Evolutionary conservation across 805 yeast species (phyloP).

Genomic region (Isabelozyma gotoi): DNA sequence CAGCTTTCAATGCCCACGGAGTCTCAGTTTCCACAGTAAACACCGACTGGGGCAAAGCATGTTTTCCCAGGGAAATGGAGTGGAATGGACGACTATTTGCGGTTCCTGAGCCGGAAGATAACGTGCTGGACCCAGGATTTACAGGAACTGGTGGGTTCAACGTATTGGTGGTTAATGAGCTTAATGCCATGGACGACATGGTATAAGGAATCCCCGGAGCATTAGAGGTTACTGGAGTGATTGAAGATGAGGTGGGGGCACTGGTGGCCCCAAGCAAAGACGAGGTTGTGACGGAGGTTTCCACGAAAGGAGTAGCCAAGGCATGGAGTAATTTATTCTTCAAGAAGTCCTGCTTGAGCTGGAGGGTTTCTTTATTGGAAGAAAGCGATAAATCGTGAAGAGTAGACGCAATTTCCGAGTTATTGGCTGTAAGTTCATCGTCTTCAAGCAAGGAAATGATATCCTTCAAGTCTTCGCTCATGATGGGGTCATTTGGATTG

Average conservation of each 20-base stretch:
- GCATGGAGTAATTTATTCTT: constrained; percentile 56
- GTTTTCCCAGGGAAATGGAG: constrained; percentile 66
- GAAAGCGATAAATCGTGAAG: constrained; percentile 57
- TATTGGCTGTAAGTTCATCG: constrained; percentile 19
- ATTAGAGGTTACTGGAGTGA: constrained; percentile 26
- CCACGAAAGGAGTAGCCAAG: constrained; percentile 65
- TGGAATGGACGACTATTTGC: constrained; percentile 51
- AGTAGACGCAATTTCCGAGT: constrained; percentile 48
- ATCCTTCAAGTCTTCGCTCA: constrained; percentile 46
- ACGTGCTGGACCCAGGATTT: background rate
- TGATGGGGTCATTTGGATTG: constrained; percentile 10
- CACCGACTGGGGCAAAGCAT: constrained; percentile 76
- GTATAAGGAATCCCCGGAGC: constrained; percentile 11
- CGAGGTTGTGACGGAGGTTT: constrained; percentile 33
- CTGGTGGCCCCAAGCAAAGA: constrained; percentile 12
- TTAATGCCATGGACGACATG: constrained; percentile 22
- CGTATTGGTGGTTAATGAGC: constrained; percentile 15
- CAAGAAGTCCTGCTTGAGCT: constrained; percentile 39
- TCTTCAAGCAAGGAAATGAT: constrained; percentile 49
- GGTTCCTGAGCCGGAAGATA: constrained; percentile 1
- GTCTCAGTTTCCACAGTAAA: constrained; percentile 71
- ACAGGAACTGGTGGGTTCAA: constrained; percentile 4
- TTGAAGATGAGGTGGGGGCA: constrained; percentile 21
- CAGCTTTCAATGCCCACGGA: constrained; percentile 82
- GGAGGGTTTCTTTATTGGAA: constrained; percentile 25